Evolutionary conservation across 768 basidiomycete species (phyloP).

Genomic region (Lactarius quietus): DNA sequence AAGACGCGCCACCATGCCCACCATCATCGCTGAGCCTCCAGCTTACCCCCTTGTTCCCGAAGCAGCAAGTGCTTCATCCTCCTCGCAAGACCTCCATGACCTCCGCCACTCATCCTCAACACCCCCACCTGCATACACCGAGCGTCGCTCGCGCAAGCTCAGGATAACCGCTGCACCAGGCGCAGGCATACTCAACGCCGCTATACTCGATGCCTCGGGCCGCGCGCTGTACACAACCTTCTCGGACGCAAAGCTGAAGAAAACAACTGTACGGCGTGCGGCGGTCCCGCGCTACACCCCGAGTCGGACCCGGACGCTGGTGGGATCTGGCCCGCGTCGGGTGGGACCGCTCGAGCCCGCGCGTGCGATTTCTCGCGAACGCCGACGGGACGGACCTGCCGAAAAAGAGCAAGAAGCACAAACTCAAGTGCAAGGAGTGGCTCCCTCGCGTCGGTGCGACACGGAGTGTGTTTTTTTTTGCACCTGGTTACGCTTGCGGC

Average conservation of each 20-base stretch:
- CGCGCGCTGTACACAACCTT: constrained; percentile 9
- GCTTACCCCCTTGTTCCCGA: constrained; percentile 2
- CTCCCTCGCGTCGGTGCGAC: constrained; percentile 5
- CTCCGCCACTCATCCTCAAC: constrained; percentile 9
- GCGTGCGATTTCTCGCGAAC: constrained; percentile 11
- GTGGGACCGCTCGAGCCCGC: constrained; percentile 21
- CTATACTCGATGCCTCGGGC: constrained; percentile 13
- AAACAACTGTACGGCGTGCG: constrained; percentile 14
- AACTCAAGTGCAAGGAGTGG: constrained; percentile 21
- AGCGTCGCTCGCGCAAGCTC: constrained; percentile 10
- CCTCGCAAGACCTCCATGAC: not conserved
- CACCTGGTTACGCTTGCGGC: not conserved
- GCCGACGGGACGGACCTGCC: not conserved
- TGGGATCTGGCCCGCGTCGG: constrained; percentile 11
- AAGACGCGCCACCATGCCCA: not conserved
- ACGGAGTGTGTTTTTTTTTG: constrained; percentile 6
- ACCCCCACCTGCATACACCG: constrained; percentile 17
- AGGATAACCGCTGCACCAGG: constrained; percentile 16
- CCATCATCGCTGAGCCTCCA: not conserved
- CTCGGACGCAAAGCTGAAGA: constrained; percentile 20
- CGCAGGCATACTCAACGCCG: constrained; percentile 16
- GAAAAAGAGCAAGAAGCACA: constrained; percentile 10
- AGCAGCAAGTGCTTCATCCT: not conserved
- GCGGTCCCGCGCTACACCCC: not conserved
- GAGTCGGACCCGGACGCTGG: not conserved